These are phyloP conservation scores for Beauveria asiatica DNA, from an alignment of 2,329 filamentous ascomycete genomes.

Conservation along the genomic window DNA sequence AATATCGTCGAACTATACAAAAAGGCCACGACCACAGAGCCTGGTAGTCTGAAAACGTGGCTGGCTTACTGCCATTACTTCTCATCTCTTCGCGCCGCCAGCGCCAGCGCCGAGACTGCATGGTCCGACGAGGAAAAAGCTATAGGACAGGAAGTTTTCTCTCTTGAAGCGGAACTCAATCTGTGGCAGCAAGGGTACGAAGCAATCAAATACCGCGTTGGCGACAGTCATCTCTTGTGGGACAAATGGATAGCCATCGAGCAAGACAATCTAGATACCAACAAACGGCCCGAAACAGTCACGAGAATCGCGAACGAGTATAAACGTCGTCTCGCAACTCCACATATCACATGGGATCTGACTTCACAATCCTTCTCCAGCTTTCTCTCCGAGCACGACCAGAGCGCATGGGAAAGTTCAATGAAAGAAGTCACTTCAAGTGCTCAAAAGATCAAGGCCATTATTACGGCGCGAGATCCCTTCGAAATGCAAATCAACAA, in stretches of 20 bases:
- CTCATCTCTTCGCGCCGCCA: slow-evolving; percentile 59
- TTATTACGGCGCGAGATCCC: slow-evolving; percentile 51
- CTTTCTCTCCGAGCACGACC: slow-evolving; percentile 65
- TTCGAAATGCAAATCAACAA: slow-evolving; percentile 59
- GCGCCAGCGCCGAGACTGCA: slow-evolving; percentile 39
- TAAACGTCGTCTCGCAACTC: slow-evolving; percentile 59
- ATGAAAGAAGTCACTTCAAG: slow-evolving; percentile 61
- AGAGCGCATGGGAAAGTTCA: slow-evolving; percentile 60
- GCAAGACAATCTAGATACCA: slow-evolving; percentile 55
- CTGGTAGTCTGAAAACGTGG: slow-evolving; percentile 67
- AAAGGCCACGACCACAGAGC: slow-evolving; percentile 61
- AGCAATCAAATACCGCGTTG: slow-evolving; percentile 63
- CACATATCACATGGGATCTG: slow-evolving; percentile 66
- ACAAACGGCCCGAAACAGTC: slow-evolving; percentile 47
- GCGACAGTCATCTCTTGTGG: slow-evolving; percentile 73
- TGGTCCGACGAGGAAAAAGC: slow-evolving; percentile 61
- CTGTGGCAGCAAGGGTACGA: slow-evolving; percentile 66
- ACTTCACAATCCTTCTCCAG: slow-evolving; percentile 68
- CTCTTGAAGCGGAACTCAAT: slow-evolving; percentile 55
- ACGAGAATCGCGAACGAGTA: slow-evolving; percentile 61
- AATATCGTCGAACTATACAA: slow-evolving; percentile 64
- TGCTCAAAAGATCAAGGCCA: slow-evolving; percentile 56
- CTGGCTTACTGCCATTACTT: slow-evolving; percentile 71
- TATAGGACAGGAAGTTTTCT: slow-evolving; percentile 64
- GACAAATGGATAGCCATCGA: slow-evolving; percentile 68